Base-by-base conservation (phyloP, 495 filamentous ascomycete species). In the Annulohypoxylon stygium region DNA sequence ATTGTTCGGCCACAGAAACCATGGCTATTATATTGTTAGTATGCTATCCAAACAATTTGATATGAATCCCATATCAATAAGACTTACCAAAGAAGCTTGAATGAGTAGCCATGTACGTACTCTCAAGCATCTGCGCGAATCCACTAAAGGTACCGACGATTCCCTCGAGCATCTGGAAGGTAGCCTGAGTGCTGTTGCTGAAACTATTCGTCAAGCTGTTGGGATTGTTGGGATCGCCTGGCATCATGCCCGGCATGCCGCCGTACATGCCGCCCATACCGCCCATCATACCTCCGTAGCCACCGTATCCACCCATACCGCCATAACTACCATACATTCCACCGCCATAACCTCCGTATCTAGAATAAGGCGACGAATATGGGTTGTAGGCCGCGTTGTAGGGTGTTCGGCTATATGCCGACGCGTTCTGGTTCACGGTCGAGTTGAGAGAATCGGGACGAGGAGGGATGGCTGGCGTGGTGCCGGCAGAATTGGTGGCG, bases 51-150 rank as follows among this genome's bases (percentile, higher is more conserved):
- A 50, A 30, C 8, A 34, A 10, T 33, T 2, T 61, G 7, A 39
- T 39, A 48, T 39, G 34, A 12, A 23, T 36, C 16, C 9, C 12
- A 23, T 6, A 9, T 14, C 25, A 14, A 39, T 20, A 63, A 33
- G 3, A 86, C 92, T 79, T 89, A 98, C 95, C 96, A 79, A 98
- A 98, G 83, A 99, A 99, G 58, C 92, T 95, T 57, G 93, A 97
- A 84, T 98, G 97, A 2, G 97, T 99, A n/a, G 97, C 96, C 97
- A 99, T 98, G 76, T 97, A 99, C 10, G 97, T 98, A 81, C 95
- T 98, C 83, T 99, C 96, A 10, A 99, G 87, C 97, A 99, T 98
- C 86, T 99, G 97, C 16, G 97, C 95, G 78, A 99, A 97, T 2
- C 97, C 97, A 33, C 95, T 93, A 82, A 96, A 98, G 14, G 97